Conservation (phyloP, 2,329 filamentous ascomycete genomes). For the Aspergillus nomiae region DNA sequence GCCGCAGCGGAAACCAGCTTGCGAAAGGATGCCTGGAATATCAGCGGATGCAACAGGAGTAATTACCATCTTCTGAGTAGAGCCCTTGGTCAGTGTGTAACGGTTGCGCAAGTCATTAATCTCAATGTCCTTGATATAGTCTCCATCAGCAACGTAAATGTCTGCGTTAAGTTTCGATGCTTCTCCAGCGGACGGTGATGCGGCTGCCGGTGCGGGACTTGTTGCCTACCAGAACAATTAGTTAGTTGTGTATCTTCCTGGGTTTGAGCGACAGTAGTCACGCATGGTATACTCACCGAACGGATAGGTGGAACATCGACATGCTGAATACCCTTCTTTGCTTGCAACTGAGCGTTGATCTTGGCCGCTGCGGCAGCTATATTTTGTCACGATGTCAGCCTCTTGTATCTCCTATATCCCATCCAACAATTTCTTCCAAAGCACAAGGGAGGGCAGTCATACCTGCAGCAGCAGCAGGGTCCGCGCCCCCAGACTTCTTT, state of each 20-base stretch:
- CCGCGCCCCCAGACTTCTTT: slow-evolving; percentile 54
- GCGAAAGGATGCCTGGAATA: slow-evolving; percentile 52
- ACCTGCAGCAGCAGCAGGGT: slow-evolving; percentile 80
- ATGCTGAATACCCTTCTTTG: slow-evolving; percentile 86
- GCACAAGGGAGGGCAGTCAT: slow-evolving; percentile 25
- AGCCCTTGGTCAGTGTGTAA: slow-evolving; percentile 94
- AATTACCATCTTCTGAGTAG: slow-evolving; percentile 99
- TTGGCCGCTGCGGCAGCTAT: slow-evolving; percentile 83
- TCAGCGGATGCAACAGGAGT: slow-evolving; percentile 71
- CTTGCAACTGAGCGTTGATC: slow-evolving; percentile 81
- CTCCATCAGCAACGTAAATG: slow-evolving; percentile 92
- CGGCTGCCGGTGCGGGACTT: slow-evolving; percentile 58
- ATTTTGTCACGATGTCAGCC: slow-evolving; percentile 19
- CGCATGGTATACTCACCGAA: slow-evolving; percentile 49
- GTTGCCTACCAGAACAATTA: slow-evolving; percentile 35
- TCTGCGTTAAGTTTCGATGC: slow-evolving; percentile 72
- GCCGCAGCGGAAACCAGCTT: slow-evolving; percentile 40
- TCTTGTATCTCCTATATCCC: slow-evolving; percentile 6
- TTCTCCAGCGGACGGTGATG: slow-evolving; percentile 52
- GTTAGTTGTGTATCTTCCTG: neutral
- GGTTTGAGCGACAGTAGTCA: neutral
- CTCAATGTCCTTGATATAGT: slow-evolving; percentile 98
- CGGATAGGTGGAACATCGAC: slow-evolving; percentile 83
- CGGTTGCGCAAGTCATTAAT: slow-evolving; percentile 97
- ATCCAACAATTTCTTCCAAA: neutral